Conservation (phyloP, 1,139 yeast genomes). For the Arxiozyma bovina region DNA sequence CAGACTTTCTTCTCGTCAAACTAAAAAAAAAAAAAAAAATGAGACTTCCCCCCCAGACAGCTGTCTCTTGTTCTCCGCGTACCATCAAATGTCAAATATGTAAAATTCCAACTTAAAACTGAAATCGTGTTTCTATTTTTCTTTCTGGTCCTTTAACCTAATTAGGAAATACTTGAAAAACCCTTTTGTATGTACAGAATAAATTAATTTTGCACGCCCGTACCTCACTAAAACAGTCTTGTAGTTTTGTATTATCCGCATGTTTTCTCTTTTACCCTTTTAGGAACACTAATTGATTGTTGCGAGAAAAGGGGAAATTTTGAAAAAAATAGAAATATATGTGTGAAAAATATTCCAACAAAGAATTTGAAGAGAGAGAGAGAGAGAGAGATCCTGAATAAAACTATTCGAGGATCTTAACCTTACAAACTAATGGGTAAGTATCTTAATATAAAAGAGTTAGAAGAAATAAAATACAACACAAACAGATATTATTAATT, state of each 20-base stretch:
- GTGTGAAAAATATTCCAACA: neutral
- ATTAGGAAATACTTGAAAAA: neutral
- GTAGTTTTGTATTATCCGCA: neutral
- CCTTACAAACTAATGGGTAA: neutral
- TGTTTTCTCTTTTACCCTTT: neutral
- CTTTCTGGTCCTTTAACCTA: neutral
- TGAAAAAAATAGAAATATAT: too few relatives aligned
- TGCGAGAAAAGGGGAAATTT: neutral
- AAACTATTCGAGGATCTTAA: neutral
- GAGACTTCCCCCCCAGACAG: too few relatives aligned
- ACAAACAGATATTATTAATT: too few relatives aligned
- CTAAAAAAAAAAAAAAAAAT: too few relatives aligned
- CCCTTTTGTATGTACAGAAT: neutral
- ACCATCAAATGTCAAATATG: too few relatives aligned
- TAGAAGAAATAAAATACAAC: too few relatives aligned
- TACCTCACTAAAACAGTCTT: neutral
- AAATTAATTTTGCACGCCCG: neutral
- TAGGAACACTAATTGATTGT: constrained; percentile 1
- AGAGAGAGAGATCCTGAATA: neutral
- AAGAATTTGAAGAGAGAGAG: neutral
- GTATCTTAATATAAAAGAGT: too few relatives aligned
- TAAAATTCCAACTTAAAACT: too few relatives aligned
- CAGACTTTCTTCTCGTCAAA: too few relatives aligned
- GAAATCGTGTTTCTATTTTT: too few relatives aligned
- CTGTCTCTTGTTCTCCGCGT: too few relatives aligned